Evolutionary conservation across 2,329 filamentous ascomycete species (phyloP).

Genomic region (Xylariaceae sp.): DNA sequence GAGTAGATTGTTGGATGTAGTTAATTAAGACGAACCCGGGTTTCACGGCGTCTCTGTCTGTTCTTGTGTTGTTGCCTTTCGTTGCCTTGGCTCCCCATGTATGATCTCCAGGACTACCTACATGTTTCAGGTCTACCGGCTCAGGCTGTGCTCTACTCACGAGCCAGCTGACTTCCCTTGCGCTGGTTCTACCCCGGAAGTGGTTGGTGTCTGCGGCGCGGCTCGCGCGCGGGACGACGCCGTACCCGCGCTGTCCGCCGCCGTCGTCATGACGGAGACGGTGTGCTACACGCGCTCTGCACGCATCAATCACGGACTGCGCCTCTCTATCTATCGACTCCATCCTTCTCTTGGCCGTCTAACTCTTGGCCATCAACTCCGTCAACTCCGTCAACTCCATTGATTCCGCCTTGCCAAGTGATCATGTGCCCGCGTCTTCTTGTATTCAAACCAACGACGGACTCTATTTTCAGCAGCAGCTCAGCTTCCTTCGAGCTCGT

Average conservation of each 20-base stretch:
- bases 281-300: neutral
- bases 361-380: too few relatives aligned
- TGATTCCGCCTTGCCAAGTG: neutral
- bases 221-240: neutral
- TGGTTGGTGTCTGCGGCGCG: neutral
- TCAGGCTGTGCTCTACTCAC: neutral
- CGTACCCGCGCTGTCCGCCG: neutral
- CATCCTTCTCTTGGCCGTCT: neutral
- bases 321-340: too few relatives aligned
- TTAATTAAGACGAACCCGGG: slow-evolving; percentile 7
- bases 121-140: neutral
- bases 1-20: slow-evolving; percentile 2
- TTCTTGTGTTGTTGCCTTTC: neutral
- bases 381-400: neutral
- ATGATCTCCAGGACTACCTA: neutral
- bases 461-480: neutral
- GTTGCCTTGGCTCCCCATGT: neutral
- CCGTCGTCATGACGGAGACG: neutral
- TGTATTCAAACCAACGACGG: neutral
- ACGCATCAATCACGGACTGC: too few relatives aligned
- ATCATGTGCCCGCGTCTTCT: too few relatives aligned
- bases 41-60: neutral
- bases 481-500: neutral
- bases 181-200: neutral
- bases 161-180: neutral